phyloP scores from a whole-genome alignment of 805 yeast genomes.

The Yarrowia hollandica region DNA sequence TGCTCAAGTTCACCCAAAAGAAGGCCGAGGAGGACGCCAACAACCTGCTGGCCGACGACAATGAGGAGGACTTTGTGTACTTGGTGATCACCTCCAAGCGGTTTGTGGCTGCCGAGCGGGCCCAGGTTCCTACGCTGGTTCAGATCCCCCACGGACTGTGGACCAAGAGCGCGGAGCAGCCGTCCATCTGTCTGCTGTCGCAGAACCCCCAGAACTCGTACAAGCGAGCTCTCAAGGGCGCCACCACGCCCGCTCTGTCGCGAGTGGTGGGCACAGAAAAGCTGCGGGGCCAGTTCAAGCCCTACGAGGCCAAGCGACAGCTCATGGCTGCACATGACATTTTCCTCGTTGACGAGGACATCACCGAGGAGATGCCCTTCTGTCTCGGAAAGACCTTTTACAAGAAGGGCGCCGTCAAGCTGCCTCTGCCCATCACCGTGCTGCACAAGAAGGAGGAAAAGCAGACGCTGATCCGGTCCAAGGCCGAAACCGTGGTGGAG shows the following conservation, averaged over 20 bases:
- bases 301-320: slow-evolving; percentile 84
- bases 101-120: slow-evolving; percentile 58
- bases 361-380: slow-evolving; percentile 77
- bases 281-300: slow-evolving; percentile 79
- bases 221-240: slow-evolving; percentile 42
- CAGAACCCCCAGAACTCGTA: slow-evolving; percentile 58
- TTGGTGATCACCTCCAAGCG: slow-evolving; percentile 66
- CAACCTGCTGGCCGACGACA: slow-evolving; percentile 59
- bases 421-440: slow-evolving; percentile 55
- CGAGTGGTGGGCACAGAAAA: slow-evolving; percentile 70
- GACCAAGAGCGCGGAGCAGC: slow-evolving; percentile 41
- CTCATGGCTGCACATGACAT: slow-evolving; percentile 67
- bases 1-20: slow-evolving; percentile 57
- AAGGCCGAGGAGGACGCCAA: slow-evolving; percentile 42
- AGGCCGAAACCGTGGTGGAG: slow-evolving; percentile 32
- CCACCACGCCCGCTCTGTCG: slow-evolving; percentile 36
- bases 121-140: slow-evolving; percentile 47
- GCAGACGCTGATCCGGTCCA: slow-evolving; percentile 23
- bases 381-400: slow-evolving; percentile 79
- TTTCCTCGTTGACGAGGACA: slow-evolving; percentile 80
- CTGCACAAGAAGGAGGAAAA: slow-evolving; percentile 34
- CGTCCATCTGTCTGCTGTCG: slow-evolving; percentile 63
- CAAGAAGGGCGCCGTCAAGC: slow-evolving; percentile 61
- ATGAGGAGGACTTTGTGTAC: slow-evolving; percentile 51
- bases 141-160: slow-evolving; percentile 50